phyloP scores from a whole-genome alignment of 164 flowering plant genomes.

The Aristolochia californica region DNA sequence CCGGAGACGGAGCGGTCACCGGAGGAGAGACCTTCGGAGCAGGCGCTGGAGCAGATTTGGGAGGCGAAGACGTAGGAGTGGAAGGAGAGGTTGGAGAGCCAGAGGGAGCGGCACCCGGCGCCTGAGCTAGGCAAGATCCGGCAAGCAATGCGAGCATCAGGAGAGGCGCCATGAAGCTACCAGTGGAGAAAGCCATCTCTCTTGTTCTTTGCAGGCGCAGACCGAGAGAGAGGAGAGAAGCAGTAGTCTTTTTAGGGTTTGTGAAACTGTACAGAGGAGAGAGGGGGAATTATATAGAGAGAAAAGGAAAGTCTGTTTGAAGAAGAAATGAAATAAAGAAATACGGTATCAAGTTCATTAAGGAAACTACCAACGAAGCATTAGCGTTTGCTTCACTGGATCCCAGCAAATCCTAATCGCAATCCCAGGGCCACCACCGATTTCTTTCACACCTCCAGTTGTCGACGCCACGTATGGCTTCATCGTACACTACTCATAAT shows the following conservation, averaged over 20 bases:
- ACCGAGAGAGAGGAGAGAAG: background rate
- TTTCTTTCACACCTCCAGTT: too few species aligned
- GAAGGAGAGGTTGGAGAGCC: background rate
- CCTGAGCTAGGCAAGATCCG: conserved; percentile 1
- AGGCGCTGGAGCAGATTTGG: background rate
- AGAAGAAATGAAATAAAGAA: too few species aligned
- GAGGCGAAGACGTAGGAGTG: background rate
- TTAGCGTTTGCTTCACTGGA: too few species aligned
- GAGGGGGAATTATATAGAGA: too few species aligned
- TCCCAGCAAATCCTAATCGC: too few species aligned
- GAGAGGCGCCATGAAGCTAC: background rate
- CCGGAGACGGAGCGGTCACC: background rate
- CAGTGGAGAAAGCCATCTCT: background rate
- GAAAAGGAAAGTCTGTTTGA: too few species aligned
- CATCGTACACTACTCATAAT: too few species aligned
- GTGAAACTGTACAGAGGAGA: too few species aligned
- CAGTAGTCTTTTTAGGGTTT: background rate
- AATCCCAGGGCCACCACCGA: too few species aligned
- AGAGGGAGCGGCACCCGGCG: conserved; percentile 6
- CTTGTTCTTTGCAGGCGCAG: background rate
- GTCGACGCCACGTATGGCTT: too few species aligned
- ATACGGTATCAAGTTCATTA: too few species aligned
- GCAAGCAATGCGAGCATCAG: conserved; percentile 3
- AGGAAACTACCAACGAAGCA: too few species aligned
- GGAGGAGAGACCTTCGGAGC: background rate